Base-by-base conservation (phyloP, 306 rosid species). In the Casuarina equisetifolia region DNA sequence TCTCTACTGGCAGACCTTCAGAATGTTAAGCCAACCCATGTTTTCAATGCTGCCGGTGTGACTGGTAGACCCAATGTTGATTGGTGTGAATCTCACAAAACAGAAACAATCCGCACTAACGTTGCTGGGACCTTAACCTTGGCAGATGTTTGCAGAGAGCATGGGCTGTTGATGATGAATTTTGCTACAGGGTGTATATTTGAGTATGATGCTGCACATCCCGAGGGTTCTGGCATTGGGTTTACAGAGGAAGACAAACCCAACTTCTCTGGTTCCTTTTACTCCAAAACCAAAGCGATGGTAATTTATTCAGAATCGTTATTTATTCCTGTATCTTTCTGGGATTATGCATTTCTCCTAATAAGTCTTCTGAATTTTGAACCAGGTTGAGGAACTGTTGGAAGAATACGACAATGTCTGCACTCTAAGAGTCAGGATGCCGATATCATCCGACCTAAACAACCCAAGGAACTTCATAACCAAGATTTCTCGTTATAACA, bases 211-310 rank as follows among this genome's bases (percentile, higher is more conserved):
- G 77, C 87, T 69, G 88, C 86, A 67, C 97, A 93, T 85, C 94
- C 91, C n/a, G 89, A 89, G 77, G 90, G 91, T 62, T 93, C 97
- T 32, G 93, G 97, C 82, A 91, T 91, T 61, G 97, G 97, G 38
- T 93, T 84, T 82, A 93, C 70, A 82, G 97, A 93, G 82, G 97
- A 93, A 83, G 97, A 93, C 82, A 91, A 42, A 2, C 97, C 97
- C 67, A 93, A 91, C 70, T 93, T 93, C 83, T 69, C 36, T 1
- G 97, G 97, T 78, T 93, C 97, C 61, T 93, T 86, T 91, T 93
- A 93, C 80, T 93, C 97, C 57, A 93, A 93, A 85, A 93, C 97
- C 51, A 93, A 93, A 81, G 96, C 97, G 57, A 91, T 93, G 97
- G 97, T 93, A 85, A 81, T 78, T 72, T 72, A 73, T 50, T 55